Base-by-base conservation (phyloP, 169 alveolate genomes). In the Plasmodium billcollinsi region DNA sequence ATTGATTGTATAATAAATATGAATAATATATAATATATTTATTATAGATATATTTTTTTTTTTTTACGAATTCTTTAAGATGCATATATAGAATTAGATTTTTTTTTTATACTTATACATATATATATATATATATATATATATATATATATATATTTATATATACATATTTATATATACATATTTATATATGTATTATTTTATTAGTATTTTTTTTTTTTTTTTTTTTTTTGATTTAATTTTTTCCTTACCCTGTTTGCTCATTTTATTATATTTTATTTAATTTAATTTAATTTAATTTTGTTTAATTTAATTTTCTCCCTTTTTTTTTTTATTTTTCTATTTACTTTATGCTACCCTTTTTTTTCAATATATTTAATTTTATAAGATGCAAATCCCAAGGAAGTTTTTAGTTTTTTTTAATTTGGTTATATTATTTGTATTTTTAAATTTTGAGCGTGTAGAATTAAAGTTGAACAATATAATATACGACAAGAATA, bases 401-500 rank as follows among this genome's bases (percentile, higher is more conserved):
- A 66, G 39, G 14, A 76, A 65, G 14, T 24, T 69, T n/a, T 1
- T 59, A 26, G 2, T 61, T 8, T 7, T 78, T 78, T 11, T 78
- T 78, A 49, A 78, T 59, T 15, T 18, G 11, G 26, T 78, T 0
- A 7, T 78, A 11, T 5, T 78, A 49, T 65, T 65, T 54, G 61
- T 26, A 66, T 78, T 65, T 59, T 47, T 78, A 78, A 21, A 78
- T 66, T 47, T 66, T 63, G 72, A 78, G 26, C 12, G 59, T n/a
- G 89, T 70, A 11, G 78, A 78, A 14, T 65, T 61, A 3, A 78
- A 78, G 18, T n/a, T 78, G 52, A 78, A 78, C 29, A 63, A 29
- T 50, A 14, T 78, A 1, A 20, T 20, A 0, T n/a, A 49, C 4
- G 70, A 78, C 56, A 58, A 78, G 14, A 7, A 61, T 61, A 7